Conservation (phyloP, 495 filamentous ascomycete genomes). For the Cairneyella variabilis region DNA sequence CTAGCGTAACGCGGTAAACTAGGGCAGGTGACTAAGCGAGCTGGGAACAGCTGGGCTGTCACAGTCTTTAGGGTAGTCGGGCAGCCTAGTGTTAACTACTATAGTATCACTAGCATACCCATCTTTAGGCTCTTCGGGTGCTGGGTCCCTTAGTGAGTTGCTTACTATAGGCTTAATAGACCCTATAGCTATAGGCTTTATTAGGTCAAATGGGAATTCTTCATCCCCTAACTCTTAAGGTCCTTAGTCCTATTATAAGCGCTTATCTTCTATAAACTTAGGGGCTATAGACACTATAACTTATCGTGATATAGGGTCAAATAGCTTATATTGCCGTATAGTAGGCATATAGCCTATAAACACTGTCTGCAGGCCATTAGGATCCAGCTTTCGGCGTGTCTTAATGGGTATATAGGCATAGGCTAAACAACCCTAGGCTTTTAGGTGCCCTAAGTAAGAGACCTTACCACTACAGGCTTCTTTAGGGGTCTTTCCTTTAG, state of each 20-base stretch:
- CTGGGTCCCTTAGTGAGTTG: not conserved
- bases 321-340: constrained; percentile 2
- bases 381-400: not conserved
- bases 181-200: not conserved
- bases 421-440: not conserved
- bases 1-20: no score
- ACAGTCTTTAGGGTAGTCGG: no score
- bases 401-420: not conserved
- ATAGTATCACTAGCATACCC: not conserved
- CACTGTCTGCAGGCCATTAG: not conserved
- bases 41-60: no score
- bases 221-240: not conserved
- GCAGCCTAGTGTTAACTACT: not conserved
- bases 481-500: constrained; percentile 7
- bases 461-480: constrained; percentile 4
- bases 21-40: no score
- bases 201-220: not conserved
- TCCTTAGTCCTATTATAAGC: not conserved
- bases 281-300: constrained; percentile 9
- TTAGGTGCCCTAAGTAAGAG: not conserved
- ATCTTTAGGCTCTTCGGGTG: not conserved
- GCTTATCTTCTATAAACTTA: not conserved
- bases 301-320: not conserved
- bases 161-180: not conserved
- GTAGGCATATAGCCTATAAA: constrained; percentile 10